These are phyloP conservation scores for Pleurotus djamor DNA, from an alignment of 768 basidiomycete genomes.

Conservation along the genomic window DNA sequence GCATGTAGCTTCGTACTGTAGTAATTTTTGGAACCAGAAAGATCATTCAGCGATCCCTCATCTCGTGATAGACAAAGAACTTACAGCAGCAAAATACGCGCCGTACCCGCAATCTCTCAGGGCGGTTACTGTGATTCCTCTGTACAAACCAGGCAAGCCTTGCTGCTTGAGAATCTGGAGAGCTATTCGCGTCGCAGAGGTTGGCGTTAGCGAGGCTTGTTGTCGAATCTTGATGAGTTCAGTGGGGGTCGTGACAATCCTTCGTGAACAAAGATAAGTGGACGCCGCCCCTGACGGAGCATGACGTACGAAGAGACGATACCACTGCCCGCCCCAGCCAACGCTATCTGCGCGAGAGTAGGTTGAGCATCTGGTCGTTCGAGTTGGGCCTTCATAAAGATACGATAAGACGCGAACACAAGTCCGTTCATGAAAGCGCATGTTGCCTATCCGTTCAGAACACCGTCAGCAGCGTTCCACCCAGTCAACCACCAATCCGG, in stretches of 20 bases:
- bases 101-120: constrained; percentile 83
- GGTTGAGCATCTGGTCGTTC: constrained; percentile 46
- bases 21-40: neutral
- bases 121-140: constrained; percentile 73
- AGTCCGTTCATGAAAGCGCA: constrained; percentile 81
- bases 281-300: neutral
- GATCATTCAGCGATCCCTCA: constrained; percentile 4
- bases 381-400: constrained; percentile 70
- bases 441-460: constrained; percentile 42
- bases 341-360: constrained; percentile 64
- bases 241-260: constrained; percentile 77
- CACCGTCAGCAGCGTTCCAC: neutral
- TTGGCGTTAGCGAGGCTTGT: constrained; percentile 50
- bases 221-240: constrained; percentile 90
- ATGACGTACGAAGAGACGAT: constrained; percentile 72
- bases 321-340: constrained; percentile 82
- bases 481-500: neutral
- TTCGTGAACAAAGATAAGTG: constrained; percentile 19
- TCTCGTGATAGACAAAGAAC: neutral
- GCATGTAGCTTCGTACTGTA: constrained; percentile 63
- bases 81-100: constrained; percentile 77
- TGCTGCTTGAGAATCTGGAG: constrained; percentile 48
- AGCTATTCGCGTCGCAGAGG: constrained; percentile 53
- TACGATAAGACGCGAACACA: constrained; percentile 83
- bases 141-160: constrained; percentile 70